These are phyloP conservation scores for Veloporphyrellus conicus DNA, from an alignment of 1,284 basidiomycete genomes.

Conservation along the genomic window DNA sequence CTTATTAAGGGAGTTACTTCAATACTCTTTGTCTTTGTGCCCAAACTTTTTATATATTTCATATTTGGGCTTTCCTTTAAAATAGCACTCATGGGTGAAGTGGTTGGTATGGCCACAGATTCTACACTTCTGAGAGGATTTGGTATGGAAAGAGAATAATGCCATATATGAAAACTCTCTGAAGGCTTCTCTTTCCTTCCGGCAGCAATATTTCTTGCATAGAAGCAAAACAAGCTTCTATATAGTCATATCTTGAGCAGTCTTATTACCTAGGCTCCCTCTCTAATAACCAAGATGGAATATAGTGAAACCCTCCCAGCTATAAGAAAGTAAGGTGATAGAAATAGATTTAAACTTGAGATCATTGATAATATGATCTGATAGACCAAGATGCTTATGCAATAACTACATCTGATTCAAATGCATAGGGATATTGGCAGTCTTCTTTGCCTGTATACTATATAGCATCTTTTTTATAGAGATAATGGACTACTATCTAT, in stretches of 20 bases:
- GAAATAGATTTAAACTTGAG: not conserved
- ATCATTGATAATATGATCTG: not conserved
- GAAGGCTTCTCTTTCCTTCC: not conserved
- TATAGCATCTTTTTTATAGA: not conserved
- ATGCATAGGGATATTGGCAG: not conserved
- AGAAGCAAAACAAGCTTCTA: not conserved
- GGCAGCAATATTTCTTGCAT: not conserved
- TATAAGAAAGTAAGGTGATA: not conserved
- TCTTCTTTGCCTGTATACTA: not conserved
- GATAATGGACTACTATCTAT: not conserved
- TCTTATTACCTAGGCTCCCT: not conserved
- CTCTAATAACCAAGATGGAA: not conserved
- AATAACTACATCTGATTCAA: not conserved
- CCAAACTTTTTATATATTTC: not conserved
- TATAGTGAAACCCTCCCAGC: not conserved
- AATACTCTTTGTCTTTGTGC: not conserved
- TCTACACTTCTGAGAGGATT: not conserved
- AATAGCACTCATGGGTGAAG: not conserved
- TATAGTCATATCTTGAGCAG: not conserved
- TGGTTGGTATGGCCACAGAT: not conserved
- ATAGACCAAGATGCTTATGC: not conserved
- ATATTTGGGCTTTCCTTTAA: slow-evolving; percentile 1
- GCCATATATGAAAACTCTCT: too few relatives aligned
- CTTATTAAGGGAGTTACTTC: not conserved
- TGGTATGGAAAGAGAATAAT: too few relatives aligned